These are phyloP conservation scores for Crithidia mellificae DNA, from an alignment of 208 protist genomes.

Conservation along the genomic window DNA sequence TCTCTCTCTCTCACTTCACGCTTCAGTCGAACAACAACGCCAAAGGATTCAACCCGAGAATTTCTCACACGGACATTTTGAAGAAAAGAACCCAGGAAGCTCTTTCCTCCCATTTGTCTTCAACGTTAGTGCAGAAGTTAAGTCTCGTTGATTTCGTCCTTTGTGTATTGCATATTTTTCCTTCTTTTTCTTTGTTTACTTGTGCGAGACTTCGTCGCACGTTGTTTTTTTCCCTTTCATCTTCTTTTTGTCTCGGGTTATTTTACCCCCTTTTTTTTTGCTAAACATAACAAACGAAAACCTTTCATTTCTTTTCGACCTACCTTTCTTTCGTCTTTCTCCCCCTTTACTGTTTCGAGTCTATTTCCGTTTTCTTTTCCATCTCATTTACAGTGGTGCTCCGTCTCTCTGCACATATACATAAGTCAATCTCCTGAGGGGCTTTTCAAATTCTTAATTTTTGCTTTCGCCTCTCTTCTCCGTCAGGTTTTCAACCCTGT, in stretches of 20 bases:
- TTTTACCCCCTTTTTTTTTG: constrained; percentile 7
- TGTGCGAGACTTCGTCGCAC: constrained; percentile 1
- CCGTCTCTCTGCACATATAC: constrained; percentile 4
- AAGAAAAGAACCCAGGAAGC: not conserved
- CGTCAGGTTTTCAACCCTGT: not conserved
- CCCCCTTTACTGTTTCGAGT: too few relatives aligned
- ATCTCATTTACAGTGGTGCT: constrained; percentile 1
- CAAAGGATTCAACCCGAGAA: not conserved
- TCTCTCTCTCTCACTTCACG: not conserved
- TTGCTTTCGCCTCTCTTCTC: constrained; percentile 7
- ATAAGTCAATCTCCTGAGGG: not conserved
- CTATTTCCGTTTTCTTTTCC: too few relatives aligned
- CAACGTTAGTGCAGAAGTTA: not conserved
- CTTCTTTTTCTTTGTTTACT: constrained; percentile 2
- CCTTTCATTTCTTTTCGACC: constrained; percentile 2
- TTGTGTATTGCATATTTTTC: constrained; percentile 1
- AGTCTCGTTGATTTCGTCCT: not conserved
- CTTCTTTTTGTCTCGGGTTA: not conserved
- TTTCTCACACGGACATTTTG: not conserved
- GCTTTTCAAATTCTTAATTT: constrained; percentile 2
- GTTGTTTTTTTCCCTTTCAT: not conserved
- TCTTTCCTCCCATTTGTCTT: not conserved
- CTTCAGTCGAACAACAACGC: not conserved
- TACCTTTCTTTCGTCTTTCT: not conserved
- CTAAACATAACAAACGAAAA: too few relatives aligned